phyloP scores from a whole-genome alignment of 2,329 filamentous ascomycete genomes.

The Exophiala oligosperma region DNA sequence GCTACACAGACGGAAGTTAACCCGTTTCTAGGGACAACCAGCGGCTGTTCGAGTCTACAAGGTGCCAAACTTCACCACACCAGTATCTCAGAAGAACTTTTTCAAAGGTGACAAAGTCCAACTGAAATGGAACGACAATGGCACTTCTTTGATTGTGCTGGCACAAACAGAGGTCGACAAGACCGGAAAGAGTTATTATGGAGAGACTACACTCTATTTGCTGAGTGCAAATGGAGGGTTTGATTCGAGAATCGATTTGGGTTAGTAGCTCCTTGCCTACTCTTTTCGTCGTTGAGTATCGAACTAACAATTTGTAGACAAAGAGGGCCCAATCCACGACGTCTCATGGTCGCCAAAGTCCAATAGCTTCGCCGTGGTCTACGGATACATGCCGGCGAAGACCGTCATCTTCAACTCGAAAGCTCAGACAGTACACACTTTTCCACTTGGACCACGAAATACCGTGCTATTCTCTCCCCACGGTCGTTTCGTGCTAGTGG shows the following conservation, averaged over 20 bases:
- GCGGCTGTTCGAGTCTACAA: slow-evolving; percentile 93
- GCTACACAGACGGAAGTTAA: slow-evolving; percentile 19
- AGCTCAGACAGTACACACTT: slow-evolving; percentile 78
- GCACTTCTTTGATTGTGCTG: slow-evolving; percentile 88
- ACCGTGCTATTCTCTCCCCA: slow-evolving; percentile 94
- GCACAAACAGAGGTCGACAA: slow-evolving; percentile 98
- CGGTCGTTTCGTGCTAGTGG: slow-evolving; percentile 88
- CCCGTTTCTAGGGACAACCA: slow-evolving; percentile 72
- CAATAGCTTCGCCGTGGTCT: slow-evolving; percentile 95
- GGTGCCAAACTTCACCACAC: slow-evolving; percentile 77
- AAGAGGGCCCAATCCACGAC: slow-evolving; percentile 96
- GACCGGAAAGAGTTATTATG: slow-evolving; percentile 98
- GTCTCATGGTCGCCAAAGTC: slow-evolving; percentile 98
- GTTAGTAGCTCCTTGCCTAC: slow-evolving; percentile 38
- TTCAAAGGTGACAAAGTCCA: slow-evolving; percentile 99
- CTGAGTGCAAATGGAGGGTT: slow-evolving; percentile 88
- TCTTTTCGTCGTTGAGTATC: background rate
- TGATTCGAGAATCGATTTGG: slow-evolving; percentile 82
- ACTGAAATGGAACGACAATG: slow-evolving; percentile 93
- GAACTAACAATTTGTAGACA: slow-evolving; percentile 58
- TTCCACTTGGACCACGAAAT: slow-evolving; percentile 85
- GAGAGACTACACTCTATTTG: slow-evolving; percentile 95
- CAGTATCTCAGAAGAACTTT: slow-evolving; percentile 96
- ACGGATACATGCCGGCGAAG: slow-evolving; percentile 99
- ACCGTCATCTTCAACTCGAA: slow-evolving; percentile 95